These are phyloP conservation scores for Dactylellina haptotyla DNA, from an alignment of 2,329 filamentous ascomycete genomes.

Conservation along the genomic window DNA sequence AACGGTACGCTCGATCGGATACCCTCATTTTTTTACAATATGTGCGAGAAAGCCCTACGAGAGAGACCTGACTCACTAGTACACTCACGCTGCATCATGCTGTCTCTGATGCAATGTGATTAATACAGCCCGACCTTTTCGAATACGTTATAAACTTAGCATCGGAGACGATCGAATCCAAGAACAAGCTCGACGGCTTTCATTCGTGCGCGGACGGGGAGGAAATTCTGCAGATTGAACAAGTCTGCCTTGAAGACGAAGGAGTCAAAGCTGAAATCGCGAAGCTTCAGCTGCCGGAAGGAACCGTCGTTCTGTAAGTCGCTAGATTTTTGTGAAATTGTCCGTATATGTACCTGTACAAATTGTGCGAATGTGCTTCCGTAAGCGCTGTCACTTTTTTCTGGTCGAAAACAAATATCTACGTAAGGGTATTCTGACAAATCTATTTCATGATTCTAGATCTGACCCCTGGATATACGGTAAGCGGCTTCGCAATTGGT, in stretches of 20 bases:
- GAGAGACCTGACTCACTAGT: too few species aligned
- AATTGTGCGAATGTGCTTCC: too few species aligned
- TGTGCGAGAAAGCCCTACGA: too few species aligned
- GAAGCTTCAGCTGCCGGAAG: slow-evolving; percentile 71
- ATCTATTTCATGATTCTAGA: background rate
- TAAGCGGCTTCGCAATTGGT: slow-evolving; percentile 55
- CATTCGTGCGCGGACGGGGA: slow-evolving; percentile 71
- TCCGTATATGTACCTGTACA: too few species aligned
- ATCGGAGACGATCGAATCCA: slow-evolving; percentile 66
- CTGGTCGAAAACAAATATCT: too few species aligned
- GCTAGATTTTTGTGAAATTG: too few species aligned
- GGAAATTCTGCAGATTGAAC: slow-evolving; percentile 71
- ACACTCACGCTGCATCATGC: background rate
- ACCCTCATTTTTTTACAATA: too few species aligned
- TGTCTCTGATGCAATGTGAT: background rate
- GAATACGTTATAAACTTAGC: slow-evolving; percentile 65
- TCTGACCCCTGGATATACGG: slow-evolving; percentile 75
- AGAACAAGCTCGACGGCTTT: slow-evolving; percentile 69
- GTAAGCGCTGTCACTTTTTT: too few species aligned
- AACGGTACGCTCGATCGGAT: slow-evolving; percentile 64
- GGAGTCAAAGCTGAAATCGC: slow-evolving; percentile 70
- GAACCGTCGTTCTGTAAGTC: slow-evolving; percentile 66
- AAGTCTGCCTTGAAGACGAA: slow-evolving; percentile 67
- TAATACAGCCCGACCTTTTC: slow-evolving; percentile 36
- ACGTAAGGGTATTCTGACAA: background rate